Evolutionary conservation across 352 stramenopile genomes (phyloP).

Genomic region (Phytophthora idaei): DNA sequence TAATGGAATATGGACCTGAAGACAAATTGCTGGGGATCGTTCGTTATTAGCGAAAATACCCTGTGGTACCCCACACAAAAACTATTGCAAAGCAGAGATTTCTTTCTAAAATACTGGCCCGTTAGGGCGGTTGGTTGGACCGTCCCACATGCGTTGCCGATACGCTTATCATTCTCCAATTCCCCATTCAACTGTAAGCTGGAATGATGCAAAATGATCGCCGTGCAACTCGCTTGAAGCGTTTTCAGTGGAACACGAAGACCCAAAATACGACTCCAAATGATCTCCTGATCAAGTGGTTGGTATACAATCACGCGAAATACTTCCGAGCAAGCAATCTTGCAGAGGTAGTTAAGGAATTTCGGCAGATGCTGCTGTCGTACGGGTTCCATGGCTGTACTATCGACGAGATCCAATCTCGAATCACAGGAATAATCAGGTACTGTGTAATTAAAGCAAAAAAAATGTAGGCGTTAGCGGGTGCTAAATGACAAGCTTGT

Average conservation of each 20-base stretch:
- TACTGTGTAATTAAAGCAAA: background rate
- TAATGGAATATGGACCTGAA: too few relatives aligned
- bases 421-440: background rate
- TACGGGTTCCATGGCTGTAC: background rate
- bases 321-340: constrained; percentile 1
- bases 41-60: too few relatives aligned
- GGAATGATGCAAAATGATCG: too few relatives aligned
- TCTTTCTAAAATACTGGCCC: too few relatives aligned
- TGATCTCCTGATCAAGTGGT: background rate
- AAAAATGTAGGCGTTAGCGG: too few relatives aligned
- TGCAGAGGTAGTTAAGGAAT: constrained; percentile 1
- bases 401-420: constrained; percentile 6
- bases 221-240: background rate
- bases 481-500: background rate
- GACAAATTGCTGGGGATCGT: too few relatives aligned
- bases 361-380: background rate
- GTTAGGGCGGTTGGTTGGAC: too few relatives aligned
- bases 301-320: background rate
- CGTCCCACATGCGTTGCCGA: too few relatives aligned
- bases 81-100: too few relatives aligned
- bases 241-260: background rate
- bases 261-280: background rate
- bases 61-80: too few relatives aligned
- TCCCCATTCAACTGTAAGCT: too few relatives aligned
- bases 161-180: too few relatives aligned